Evolutionary conservation across 1,284 basidiomycete species (phyloP), one percentile per base, ranked within the genome.

Genomic region (Golubevia pallescens): DNA sequence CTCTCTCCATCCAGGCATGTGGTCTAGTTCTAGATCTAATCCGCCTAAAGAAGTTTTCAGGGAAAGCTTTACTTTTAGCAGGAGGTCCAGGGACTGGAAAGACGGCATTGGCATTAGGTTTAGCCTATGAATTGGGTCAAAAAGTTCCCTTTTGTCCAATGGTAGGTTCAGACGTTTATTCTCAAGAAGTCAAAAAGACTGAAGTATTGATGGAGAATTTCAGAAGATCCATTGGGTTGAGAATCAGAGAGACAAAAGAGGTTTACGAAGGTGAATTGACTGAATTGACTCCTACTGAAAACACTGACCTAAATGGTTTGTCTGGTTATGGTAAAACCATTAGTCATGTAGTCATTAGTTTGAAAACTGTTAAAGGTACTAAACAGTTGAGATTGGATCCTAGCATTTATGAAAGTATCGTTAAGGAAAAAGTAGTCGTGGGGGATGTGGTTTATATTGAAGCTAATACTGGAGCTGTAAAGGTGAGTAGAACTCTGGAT

Each of bases 231-330:
- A 99, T 99, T 68, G 96, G 95, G 8, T 61, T 85, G 54, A 81
- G 82, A 32, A 78, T 85, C 23, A 71, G 81, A 61, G 96, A 99
- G 87, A 97, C 95, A 1, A 99, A 99, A 86, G 95, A 97, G 84
- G 95, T 99, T 7, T 99, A 96, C 87, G 96, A 99, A 86, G 96
- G 96, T 67, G 97, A 99, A 87, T 93, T 99, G 38, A 98, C 95
- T 6, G 96, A 99, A 84, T 87, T 99, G 68, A 97, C 96, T 1
- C 96, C 96, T 0, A 92, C 93, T 34, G 97, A 85, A 67, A 70
- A 74, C 8, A 80, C 80, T 59, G 82, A 85, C 53, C 80, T 81
- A 4, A 38, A 4, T 5, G 34, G 34, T 38, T 64, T 85, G 3
- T 80, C 93, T 66, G 96, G 96, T 56, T 99, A 99, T 86, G 97